Percentiles rank a stretch among this genome's conserved stretches.
Evolutionary conservation across 2,329 filamentous ascomycete species (phyloP).

Genomic region (Cytospora mali): DNA sequence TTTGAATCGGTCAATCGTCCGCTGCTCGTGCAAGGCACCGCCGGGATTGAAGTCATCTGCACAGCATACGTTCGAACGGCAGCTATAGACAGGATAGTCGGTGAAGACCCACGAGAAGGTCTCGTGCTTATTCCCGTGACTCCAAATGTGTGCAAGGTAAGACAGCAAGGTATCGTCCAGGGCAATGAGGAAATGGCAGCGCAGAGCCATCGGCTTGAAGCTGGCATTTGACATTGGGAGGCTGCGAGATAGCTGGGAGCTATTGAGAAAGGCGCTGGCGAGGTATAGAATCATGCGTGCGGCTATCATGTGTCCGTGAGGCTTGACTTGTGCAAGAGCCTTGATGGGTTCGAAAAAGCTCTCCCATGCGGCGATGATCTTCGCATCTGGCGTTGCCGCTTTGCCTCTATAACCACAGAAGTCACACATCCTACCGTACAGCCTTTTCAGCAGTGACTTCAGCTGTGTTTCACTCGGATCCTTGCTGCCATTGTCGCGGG

Average conservation of each 20-base stretch:
- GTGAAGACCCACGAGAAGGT: constrained; percentile 15
- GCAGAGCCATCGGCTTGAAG: constrained; percentile 1
- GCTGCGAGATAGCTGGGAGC: background rate
- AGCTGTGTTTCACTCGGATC: background rate
- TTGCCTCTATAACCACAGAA: constrained; percentile 42
- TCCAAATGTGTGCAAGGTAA: constrained; percentile 12
- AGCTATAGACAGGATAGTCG: background rate
- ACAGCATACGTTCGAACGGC: background rate
- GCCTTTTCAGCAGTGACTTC: background rate
- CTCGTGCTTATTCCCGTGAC: background rate
- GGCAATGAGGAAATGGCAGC: constrained; percentile 6
- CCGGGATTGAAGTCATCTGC: background rate
- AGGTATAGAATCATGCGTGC: constrained; percentile 24
- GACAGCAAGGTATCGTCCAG: constrained; percentile 17
- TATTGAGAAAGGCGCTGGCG: background rate
- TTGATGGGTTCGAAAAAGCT: constrained; percentile 20
- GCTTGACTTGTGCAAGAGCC: background rate
- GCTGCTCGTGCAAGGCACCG: background rate
- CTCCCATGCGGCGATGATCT: constrained; percentile 19
- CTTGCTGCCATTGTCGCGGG: no score
- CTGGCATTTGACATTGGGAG: background rate
- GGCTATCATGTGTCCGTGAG: constrained; percentile 17
- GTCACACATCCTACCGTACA: constrained; percentile 7
- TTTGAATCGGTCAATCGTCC: constrained; percentile 1
- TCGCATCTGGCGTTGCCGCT: background rate